Base-by-base conservation (phyloP, 2,329 filamentous ascomycete species). In the Xylariaceae sp. region DNA sequence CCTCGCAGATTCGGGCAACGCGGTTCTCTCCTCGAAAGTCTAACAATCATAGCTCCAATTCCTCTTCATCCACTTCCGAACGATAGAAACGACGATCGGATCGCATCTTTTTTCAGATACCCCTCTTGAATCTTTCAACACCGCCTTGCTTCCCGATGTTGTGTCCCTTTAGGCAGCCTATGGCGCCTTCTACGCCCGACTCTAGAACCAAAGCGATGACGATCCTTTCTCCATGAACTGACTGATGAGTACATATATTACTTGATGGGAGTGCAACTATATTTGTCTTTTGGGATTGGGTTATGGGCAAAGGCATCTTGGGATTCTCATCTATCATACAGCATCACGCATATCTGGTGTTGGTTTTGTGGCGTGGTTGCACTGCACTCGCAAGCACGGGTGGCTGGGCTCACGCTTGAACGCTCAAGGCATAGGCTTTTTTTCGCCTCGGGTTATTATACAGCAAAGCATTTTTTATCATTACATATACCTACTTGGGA, bases 61-160 rank as follows among this genome's bases (percentile, higher is more conserved):
- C 60, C 32, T 66, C 61, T 43, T 63, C 64, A 51, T 64, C 63
- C 41, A 61, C 62, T 65, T 67, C 58, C 45, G 67, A 65, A 61
- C 67, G 67, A 64, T 69, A 69, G 67, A 68, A 67, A 67, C 67
- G 66, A 62, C 66, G 65, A 61, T 66, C 64, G 60, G 60, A 67
- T 62, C 62, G 65, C 55, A 59, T 61, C 50, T 60, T 61, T 57
- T 60, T 67, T 57, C 61, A 60, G 39, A 63, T 64, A 61, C 61
- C 61, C 54, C 60, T 52, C 55, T 63, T 65, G 61, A 62, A 64
- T 56, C 60, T 66, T 59, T 60, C 61, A 41, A 53, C 50, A 35
- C 56, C 65, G 27, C 55, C 61, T 44, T 69, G 67, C 42, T 47
- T 63, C 44, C 60, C 59, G 32, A 62, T 63, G 32, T 40, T 62